Evolutionary conservation across 805 yeast genomes (phyloP), one percentile per base, ranked within the genome.

Genomic region (Blastobotrys mokoenaii): DNA sequence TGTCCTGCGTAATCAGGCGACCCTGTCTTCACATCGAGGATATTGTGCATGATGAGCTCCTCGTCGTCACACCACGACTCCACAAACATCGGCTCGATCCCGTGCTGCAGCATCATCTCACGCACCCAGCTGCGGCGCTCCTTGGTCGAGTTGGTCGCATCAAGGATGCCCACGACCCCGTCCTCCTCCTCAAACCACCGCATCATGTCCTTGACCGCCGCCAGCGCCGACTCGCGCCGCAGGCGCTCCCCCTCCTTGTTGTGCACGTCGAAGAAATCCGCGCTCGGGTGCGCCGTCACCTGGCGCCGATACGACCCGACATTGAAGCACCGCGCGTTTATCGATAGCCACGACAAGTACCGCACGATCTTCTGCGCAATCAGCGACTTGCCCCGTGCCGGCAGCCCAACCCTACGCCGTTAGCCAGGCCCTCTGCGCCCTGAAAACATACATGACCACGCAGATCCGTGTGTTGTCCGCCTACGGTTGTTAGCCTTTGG

Each of bases 291-390:
- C 2, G 77, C 73, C 31, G 76, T 76, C 8, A 69, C 69, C 49
- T 76, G 68, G 40, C 96, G 76, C 51, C 97, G 75, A 62, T 86
- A 89, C 33, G 73, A 72, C 10, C 97, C 96, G 15, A 90, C 95
- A 59, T 87, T 88, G 68, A 93, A 93, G 46, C 88, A 82, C 60
- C 80, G 81, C 22, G 96, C 85, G 49, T 77, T 77, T 46, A 93
- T 84, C 2, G 95, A 83, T 34, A 90, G 72, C 98, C 98, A 93
- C 30, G 88, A 79, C 44, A 93, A 72, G 60, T 90, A 93, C 40
- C 97, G 74, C 29, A 90, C 95, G 44, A 93, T 83, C 62, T 90
- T 93, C 61, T 88, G 95, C 2, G 97, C 88, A 51, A 93, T 90
- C 63, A 88, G 80, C 2, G 96, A 84, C 64, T 93, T 93, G 2